Evolutionary conservation across 768 basidiomycete genomes (phyloP).

Genomic region (Trametes sanguinea): DNA sequence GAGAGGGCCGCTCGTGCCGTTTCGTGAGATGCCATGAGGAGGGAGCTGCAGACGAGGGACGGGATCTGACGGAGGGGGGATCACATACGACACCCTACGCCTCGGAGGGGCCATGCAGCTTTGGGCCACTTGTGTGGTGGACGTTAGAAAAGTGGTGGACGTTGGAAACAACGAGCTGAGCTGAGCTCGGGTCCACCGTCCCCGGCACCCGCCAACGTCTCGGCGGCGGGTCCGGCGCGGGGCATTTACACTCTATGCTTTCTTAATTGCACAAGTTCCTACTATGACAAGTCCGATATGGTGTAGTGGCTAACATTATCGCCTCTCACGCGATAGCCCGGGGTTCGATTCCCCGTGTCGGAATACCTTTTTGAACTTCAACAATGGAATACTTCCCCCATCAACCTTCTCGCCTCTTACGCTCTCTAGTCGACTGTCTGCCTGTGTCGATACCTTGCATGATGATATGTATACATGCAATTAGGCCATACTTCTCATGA

Average conservation of each 20-base stretch:
- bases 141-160: conserved; percentile 1
- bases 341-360: conserved; percentile 23
- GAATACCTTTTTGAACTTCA: neutral
- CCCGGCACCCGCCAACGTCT: no score
- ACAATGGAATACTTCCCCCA: no score
- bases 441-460: no score
- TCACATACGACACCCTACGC: conserved; percentile 84
- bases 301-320: conserved; percentile 21
- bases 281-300: conserved; percentile 4
- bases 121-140: neutral
- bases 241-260: neutral
- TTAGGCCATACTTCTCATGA: no score
- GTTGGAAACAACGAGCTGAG: no score
- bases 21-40: conserved; percentile 56
- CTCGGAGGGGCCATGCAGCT: conserved; percentile 43
- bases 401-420: no score
- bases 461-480: no score
- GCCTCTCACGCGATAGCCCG: conserved; percentile 22
- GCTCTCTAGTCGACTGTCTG: no score
- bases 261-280: neutral
- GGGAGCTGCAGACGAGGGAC: conserved; percentile 76
- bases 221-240: neutral
- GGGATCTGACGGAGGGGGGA: conserved; percentile 67
- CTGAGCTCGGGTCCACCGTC: no score
- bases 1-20: conserved; percentile 71